Evolutionary conservation across 257 asterid genomes (phyloP), one percentile per base, ranked within the genome.

Genomic region (Cordia subcordata): DNA sequence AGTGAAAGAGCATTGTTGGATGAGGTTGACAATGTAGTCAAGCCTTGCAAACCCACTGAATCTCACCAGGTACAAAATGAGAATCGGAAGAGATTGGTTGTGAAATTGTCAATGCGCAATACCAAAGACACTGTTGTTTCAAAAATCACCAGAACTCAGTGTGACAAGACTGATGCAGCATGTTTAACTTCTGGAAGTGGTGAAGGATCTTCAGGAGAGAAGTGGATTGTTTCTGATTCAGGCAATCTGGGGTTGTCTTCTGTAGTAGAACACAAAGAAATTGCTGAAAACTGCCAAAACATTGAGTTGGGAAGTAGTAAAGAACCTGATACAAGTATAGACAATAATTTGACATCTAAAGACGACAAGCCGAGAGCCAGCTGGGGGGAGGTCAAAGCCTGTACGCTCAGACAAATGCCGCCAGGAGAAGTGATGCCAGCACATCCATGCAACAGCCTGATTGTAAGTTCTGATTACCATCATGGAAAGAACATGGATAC

Each of bases 61-160:
- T 66, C 77, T 60, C 72, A 3, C 54, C 57, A 55, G 65, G 55
- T 47, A 55, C 78, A 61, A 62, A 69, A 57, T 50, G 91, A 72
- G 65, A 85, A 75, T 72, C 83, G 74, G 79, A 86, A 78, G 77
- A 81, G 76, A 64, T 71, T 92, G 82, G 82, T 88, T 55, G 15
- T 92, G 63, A 88, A 73, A 75, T 66, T 92, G 66, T 79, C 94
- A 49, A 65, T 92, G 54, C 68, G 76, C 54, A 79, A 74, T 58
- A 65, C 77, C 37, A 70, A 65, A 18, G 62, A 74, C 40, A 69
- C 81, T 60, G 53, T 66, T 57, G 58, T 44, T 49, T 71, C 85
- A 0, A 85, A 80, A 74, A 74, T 40, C 69, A 57, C 54, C 22
- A 66, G 51, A 39, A 73, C 61, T 50, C 72, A 61, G 63, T 67